Evolutionary conservation across 139 green algal species (phyloP), one percentile per base, ranked within the genome.

Genomic region (Picochlorum sp.): DNA sequence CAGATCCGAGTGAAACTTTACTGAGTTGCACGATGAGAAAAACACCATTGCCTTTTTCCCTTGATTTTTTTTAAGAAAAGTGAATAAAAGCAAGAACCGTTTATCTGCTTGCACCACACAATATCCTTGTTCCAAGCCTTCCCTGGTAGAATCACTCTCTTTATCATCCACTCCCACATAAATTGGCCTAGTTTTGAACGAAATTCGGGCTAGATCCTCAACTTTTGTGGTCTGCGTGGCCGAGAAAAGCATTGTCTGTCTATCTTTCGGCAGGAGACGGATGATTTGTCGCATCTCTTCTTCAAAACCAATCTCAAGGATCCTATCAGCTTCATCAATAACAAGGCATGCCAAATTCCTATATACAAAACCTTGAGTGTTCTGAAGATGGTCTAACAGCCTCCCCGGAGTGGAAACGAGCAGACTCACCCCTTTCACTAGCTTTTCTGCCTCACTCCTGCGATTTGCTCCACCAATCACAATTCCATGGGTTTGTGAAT

Each of bases 41-140:
- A 99, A 99, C 22, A 99, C 93, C 87, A 99, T 99, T 22, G 96
- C 87, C 86, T 99, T 99, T 71, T 98, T 98, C 59, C 84, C 88
- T 52, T 81, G 35, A 65, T 99, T 98, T 73, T 91, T 95, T 73
- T 96, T 95, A 33, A 99, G 76, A 72, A 99, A 99, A 10, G 92
- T 98, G 81, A 97, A 97, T 16, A 99, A 85, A 52, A 99, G 81
- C 68, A 97, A 75, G 74, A 99, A 95, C 54, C 91, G 82, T 67
- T 94, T 85, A 53, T 89, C 84, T 20, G 77, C 80, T 18, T 84
- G 78, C 20, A 95, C 88, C 20, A 96, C 80, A 50, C 83, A 93
- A 76, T 99, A 99, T 52, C 91, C 93, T 79, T 97, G 89, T 78
- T 97, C 90, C 62, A 98, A 70, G 1, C 87, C 86, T 68, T 94